Evolutionary conservation across 805 yeast genomes (phyloP).

Genomic region (Priceomyces carsonii): DNA sequence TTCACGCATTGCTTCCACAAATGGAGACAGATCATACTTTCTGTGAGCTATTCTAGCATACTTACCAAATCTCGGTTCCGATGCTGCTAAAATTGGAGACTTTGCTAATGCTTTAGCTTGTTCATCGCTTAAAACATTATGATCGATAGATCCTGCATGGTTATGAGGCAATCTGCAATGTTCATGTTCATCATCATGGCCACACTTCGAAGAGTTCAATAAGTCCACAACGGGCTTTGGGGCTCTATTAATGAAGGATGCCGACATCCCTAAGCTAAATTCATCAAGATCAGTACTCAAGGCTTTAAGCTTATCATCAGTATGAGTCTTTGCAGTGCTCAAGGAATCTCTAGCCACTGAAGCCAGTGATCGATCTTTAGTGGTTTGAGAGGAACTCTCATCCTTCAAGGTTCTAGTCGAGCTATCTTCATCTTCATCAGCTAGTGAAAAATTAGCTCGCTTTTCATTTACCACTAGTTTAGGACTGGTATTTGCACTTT

Average conservation of each 20-base stretch:
- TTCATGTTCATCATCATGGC: slow-evolving; percentile 24
- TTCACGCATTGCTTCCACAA: slow-evolving; percentile 19
- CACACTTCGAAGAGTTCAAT: slow-evolving; percentile 16
- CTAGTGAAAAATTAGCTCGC: slow-evolving; percentile 15
- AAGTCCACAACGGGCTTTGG: slow-evolving; percentile 39
- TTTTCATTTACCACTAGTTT: slow-evolving; percentile 22
- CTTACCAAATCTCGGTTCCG: slow-evolving; percentile 57
- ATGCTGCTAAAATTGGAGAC: slow-evolving; percentile 58
- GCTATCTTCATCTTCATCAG: slow-evolving; percentile 13
- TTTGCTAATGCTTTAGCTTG: slow-evolving; percentile 56
- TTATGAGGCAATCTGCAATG: slow-evolving; percentile 34
- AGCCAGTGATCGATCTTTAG: too few relatives aligned
- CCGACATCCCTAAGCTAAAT: slow-evolving; percentile 39
- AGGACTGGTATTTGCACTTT: slow-evolving; percentile 22
- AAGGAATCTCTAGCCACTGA: too few relatives aligned
- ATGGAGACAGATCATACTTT: slow-evolving; percentile 22
- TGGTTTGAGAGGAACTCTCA: too few relatives aligned
- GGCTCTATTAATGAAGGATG: slow-evolving; percentile 39
- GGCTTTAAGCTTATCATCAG: slow-evolving; percentile 7
- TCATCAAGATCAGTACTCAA: slow-evolving; percentile 28
- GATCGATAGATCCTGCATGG: slow-evolving; percentile 33
- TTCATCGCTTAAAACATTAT: slow-evolving; percentile 42
- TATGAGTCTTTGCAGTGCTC: slow-evolving; percentile 7
- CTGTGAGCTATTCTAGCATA: slow-evolving; percentile 42
- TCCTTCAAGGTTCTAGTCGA: slow-evolving; percentile 3